Base-by-base conservation (phyloP, 1,284 basidiomycete genomes). In the Puccinia triticina region DNA sequence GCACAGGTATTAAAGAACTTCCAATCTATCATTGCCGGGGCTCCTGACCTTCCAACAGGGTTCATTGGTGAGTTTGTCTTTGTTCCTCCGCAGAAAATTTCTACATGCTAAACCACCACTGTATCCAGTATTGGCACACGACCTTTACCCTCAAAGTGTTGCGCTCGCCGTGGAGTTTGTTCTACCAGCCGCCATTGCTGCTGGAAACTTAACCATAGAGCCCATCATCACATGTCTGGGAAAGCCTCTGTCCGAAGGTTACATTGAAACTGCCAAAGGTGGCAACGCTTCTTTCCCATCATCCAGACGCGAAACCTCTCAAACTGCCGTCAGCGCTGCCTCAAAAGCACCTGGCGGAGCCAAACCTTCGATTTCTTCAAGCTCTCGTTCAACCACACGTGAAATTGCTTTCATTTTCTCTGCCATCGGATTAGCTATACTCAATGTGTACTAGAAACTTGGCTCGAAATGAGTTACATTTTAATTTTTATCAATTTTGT, bases 151-250 rank as follows among this genome's bases (percentile, higher is more conserved):
- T 85, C 91, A 93, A 85, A 93, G 93, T 18, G 94, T 96, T 77
- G 93, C 96, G 85, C 91, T 97, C 83, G 94, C 94, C 46, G 90
- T 93, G 83, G 93, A 93, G 71, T 95, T 94, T 88, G 92, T 93
- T 84, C 89, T 96, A n/a, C 90, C 92, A 79, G 88, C 90, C 61
- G 93, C 93, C 34, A 86, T 91, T 84, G 88, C 84, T 64, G 59
- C 73, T 81, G 71, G 82, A 34, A 74, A 86, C 77, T 87, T 85
- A 85, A 84, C 85, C 73, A 86, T 90, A 82, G 87, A 89, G 86
- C 88, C 89, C 50, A 89, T 95, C 86, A 89, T 92, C 83, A 86
- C 88, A 34, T 95, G 94, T 88, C 86, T 92, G 84, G 89, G 91
- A 85, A 89, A 89, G 85, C 88, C 89, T 1, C 83, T 91, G 43